Conservation (phyloP, 225 moss, liverwort and hornwort genomes). For the Marchantia polymorpha region DNA sequence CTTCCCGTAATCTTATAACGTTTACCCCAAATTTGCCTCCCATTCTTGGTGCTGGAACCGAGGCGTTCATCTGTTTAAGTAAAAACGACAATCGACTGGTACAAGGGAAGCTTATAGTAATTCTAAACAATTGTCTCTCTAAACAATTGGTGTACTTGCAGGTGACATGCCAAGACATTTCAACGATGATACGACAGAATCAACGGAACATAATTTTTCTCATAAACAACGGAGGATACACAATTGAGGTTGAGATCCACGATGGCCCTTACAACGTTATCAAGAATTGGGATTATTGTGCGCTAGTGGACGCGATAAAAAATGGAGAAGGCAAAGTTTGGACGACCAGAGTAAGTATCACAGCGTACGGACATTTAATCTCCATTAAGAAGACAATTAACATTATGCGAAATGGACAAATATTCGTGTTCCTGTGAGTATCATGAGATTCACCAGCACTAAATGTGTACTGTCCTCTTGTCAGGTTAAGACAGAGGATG, state of each 20-base stretch:
- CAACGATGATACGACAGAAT: slow-evolving; percentile 60
- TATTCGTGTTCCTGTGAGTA: not conserved
- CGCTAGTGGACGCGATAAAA: slow-evolving; percentile 46
- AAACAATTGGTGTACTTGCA: slow-evolving; percentile 10
- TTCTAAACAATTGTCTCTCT: not conserved
- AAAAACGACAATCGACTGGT: not conserved
- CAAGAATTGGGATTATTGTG: slow-evolving; percentile 62
- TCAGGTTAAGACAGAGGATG: slow-evolving; percentile 42
- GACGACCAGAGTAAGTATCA: slow-evolving; percentile 43
- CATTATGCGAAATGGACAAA: too few species aligned
- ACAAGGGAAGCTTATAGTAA: not conserved
- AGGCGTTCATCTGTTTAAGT: not conserved
- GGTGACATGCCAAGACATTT: slow-evolving; percentile 65
- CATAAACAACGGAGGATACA: slow-evolving; percentile 67
- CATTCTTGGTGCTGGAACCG: too few species aligned
- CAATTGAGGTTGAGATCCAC: slow-evolving; percentile 58
- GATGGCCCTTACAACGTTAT: slow-evolving; percentile 63
- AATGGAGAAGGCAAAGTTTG: slow-evolving; percentile 57
- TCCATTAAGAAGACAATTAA: not conserved
- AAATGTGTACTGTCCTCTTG: not conserved
- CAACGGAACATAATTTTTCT: slow-evolving; percentile 53
- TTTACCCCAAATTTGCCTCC: too few species aligned
- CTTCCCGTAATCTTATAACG: too few species aligned
- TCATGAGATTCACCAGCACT: not conserved
- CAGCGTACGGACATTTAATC: not conserved